These are phyloP conservation scores for Gynostemma pentaphyllum DNA, from an alignment of 306 rosid species.

Conservation along the genomic window DNA sequence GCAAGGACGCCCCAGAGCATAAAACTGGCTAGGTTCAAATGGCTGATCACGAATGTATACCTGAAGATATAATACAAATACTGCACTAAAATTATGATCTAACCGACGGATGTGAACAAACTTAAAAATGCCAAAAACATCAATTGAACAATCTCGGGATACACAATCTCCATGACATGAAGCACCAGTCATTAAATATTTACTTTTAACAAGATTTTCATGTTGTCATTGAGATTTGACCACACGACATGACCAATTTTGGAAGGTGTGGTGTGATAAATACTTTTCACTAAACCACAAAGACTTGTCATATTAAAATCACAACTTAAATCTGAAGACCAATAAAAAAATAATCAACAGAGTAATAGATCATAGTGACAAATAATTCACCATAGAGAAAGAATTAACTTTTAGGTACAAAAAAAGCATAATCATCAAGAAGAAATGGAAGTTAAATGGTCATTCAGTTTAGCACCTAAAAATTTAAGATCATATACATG, in stretches of 20 bases:
- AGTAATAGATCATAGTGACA: not conserved
- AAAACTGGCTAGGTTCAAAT: constrained; percentile 66
- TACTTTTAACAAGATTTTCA: not conserved
- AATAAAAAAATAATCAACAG: not conserved
- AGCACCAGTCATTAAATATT: not conserved
- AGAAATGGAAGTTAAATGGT: not conserved
- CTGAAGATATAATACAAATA: constrained; percentile 25
- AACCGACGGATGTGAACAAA: not conserved
- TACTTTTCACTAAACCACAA: not conserved
- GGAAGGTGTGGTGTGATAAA: not conserved
- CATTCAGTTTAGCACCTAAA: constrained; percentile 2
- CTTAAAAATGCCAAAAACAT: not conserved
- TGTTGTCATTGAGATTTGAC: not conserved
- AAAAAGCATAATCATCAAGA: not conserved
- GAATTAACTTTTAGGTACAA: not conserved
- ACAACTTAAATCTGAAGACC: not conserved
- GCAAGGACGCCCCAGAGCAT: constrained; percentile 71
- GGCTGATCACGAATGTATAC: constrained; percentile 71
- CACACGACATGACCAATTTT: not conserved
- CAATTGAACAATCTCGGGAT: not conserved
- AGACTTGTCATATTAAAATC: not conserved
- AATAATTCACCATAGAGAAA: not conserved
- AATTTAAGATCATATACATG: constrained; percentile 11
- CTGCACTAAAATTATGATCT: not conserved
- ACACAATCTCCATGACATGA: not conserved